A percentile compares a stretch with the other conserved stretches of the same genome.
Evolutionary conservation across 306 rosid genomes (phyloP).

Genomic region (Acmispon strigosus): DNA sequence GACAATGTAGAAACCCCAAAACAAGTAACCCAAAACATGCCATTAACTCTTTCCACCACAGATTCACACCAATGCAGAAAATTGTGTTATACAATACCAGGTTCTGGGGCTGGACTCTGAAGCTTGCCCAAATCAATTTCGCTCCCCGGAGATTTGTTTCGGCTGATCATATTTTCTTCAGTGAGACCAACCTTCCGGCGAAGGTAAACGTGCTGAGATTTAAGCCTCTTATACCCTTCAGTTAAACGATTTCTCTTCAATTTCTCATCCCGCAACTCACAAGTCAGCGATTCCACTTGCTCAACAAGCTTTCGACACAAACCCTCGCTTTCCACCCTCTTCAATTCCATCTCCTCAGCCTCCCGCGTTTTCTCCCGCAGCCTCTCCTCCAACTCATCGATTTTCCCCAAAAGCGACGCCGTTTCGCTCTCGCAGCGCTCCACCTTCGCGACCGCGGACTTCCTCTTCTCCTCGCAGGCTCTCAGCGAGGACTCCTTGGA

Average conservation of each 20-base stretch:
- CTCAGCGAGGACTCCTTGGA: constrained; percentile 34
- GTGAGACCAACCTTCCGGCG: constrained; percentile 52
- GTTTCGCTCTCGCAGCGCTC: constrained; percentile 39
- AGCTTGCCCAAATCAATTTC: constrained; percentile 29
- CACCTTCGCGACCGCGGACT: constrained; percentile 19
- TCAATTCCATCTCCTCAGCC: constrained; percentile 34
- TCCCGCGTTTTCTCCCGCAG: constrained; percentile 26
- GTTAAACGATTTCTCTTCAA: constrained; percentile 25
- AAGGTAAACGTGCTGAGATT: constrained; percentile 62
- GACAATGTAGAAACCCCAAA: background rate
- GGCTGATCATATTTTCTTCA: constrained; percentile 41
- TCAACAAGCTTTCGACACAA: constrained; percentile 23
- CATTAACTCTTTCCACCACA: background rate
- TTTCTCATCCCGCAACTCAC: constrained; percentile 48
- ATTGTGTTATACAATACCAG: constrained; percentile 23
- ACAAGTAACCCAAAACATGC: background rate
- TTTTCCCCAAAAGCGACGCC: constrained; percentile 20
- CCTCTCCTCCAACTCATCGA: constrained; percentile 36
- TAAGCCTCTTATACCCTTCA: constrained; percentile 59
- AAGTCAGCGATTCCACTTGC: constrained; percentile 26
- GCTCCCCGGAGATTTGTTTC: constrained; percentile 18
- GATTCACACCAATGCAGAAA: background rate
- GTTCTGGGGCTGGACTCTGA: constrained; percentile 32
- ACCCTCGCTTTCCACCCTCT: constrained; percentile 35
- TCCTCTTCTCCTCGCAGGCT: constrained; percentile 37